phyloP scores from a whole-genome alignment of 495 filamentous ascomycete species.

The Collariella sp. region DNA sequence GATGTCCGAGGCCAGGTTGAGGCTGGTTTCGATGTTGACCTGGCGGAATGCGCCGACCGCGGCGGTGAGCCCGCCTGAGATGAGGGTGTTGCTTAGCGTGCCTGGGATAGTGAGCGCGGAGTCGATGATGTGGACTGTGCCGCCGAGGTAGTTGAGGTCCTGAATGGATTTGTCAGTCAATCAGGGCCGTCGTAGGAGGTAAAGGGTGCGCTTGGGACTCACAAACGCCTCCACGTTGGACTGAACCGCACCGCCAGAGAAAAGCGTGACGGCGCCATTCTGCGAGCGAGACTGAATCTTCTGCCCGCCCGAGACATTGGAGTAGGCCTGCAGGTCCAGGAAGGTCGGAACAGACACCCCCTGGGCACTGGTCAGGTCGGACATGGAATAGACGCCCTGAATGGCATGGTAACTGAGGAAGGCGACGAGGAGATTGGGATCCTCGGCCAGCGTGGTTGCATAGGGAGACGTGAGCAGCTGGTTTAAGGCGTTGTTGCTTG shows the following conservation, averaged over 20 bases:
- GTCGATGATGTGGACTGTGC: conserved; percentile 60
- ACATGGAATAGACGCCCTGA: conserved; percentile 42
- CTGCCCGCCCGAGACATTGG: conserved; percentile 38
- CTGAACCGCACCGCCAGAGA: conserved; percentile 31
- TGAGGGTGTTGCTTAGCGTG: conserved; percentile 41
- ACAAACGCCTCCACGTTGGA: conserved; percentile 32
- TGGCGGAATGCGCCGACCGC: conserved; percentile 46
- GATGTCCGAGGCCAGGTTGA: conserved; percentile 40
- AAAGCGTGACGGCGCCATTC: conserved; percentile 30
- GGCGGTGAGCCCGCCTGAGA: conserved; percentile 47
- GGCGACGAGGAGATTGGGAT: conserved; percentile 36
- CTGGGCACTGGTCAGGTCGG: conserved; percentile 28
- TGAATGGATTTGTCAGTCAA: conserved; percentile 11
- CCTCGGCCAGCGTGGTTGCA: conserved; percentile 18
- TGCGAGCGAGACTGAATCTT: conserved; percentile 24
- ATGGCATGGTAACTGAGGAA: conserved; percentile 60
- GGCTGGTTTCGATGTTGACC: conserved; percentile 32
- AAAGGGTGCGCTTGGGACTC: conserved; percentile 2
- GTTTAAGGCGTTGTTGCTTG: conserved; percentile 50
- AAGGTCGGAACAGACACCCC: conserved; percentile 40
- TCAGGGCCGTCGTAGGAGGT: conserved; percentile 2
- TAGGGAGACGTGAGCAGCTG: conserved; percentile 28
- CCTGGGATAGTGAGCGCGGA: conserved; percentile 47
- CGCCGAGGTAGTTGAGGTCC: conserved; percentile 54
- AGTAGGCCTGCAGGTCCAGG: conserved; percentile 43